These are phyloP conservation scores for Myxozyma neglecta DNA, from an alignment of 805 yeast species.

Conservation along the genomic window DNA sequence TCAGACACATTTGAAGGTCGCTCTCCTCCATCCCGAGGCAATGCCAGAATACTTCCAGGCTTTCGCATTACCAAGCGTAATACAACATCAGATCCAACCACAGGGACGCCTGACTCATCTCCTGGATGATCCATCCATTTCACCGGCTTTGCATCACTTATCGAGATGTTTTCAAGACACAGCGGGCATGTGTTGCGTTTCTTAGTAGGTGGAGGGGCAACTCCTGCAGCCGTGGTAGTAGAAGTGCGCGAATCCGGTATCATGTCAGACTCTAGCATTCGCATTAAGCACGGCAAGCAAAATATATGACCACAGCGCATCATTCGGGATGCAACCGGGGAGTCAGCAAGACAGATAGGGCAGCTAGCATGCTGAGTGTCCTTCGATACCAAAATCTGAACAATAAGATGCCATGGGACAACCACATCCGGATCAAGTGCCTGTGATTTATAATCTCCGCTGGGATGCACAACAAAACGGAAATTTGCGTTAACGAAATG, in stretches of 20 bases:
- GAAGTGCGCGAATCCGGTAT: conserved; percentile 19
- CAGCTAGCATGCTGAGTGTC: conserved; percentile 64
- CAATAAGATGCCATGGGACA: conserved; percentile 57
- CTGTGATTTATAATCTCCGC: conserved; percentile 58
- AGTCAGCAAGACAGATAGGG: conserved; percentile 86
- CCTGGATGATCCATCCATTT: conserved; percentile 46
- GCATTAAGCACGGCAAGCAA: conserved; percentile 77
- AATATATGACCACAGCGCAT: conserved; percentile 90
- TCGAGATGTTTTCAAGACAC: conserved; percentile 60
- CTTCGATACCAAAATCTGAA: conserved; percentile 72
- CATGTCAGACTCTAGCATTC: conserved; percentile 59
- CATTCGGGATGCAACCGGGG: conserved; percentile 92
- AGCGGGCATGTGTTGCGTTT: conserved; percentile 76
- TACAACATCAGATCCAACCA: conserved; percentile 53
- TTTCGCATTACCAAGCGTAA: conserved; percentile 67
- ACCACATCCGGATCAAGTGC: conserved; percentile 73
- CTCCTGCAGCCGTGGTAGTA: background rate
- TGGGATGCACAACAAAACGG: conserved; percentile 73
- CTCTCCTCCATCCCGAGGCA: conserved; percentile 49
- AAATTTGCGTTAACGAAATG: conserved; percentile 72
- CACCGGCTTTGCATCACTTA: conserved; percentile 66
- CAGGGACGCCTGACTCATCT: conserved; percentile 59
- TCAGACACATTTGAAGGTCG: conserved; percentile 39
- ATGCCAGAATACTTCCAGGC: conserved; percentile 46
- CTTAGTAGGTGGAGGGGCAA: conserved; percentile 10